Conservation (phyloP, 345 rosid species). For the Pistacia atlantica region DNA sequence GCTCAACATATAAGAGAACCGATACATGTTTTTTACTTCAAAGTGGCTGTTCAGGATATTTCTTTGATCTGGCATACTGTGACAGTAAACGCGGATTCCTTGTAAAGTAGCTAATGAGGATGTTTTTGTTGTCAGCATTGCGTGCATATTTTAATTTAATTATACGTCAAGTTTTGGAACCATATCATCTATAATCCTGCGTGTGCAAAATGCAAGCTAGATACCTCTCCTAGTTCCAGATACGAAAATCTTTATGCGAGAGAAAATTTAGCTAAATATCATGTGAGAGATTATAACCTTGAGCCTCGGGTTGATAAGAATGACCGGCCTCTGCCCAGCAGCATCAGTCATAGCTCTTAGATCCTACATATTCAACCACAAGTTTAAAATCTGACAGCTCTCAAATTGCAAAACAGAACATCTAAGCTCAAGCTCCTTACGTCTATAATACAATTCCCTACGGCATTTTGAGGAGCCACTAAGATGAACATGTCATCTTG, state of each 20-base stretch:
- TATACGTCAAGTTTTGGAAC: neutral
- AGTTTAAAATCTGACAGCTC: slow-evolving; percentile 15
- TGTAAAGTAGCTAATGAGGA: no score
- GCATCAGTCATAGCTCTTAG: slow-evolving; percentile 90
- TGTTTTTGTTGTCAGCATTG: no score
- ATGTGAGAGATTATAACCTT: slow-evolving; percentile 46
- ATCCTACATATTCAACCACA: slow-evolving; percentile 51
- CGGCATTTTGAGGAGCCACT: slow-evolving; percentile 96
- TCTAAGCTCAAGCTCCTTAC: slow-evolving; percentile 45
- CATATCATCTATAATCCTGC: neutral
- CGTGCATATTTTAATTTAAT: no score
- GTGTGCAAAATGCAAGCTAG: neutral
- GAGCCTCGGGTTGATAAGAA: slow-evolving; percentile 86
- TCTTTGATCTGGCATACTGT: no score
- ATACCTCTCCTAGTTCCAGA: neutral
- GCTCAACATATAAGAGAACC: neutral
- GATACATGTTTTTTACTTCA: neutral
- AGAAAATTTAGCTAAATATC: slow-evolving; percentile 9
- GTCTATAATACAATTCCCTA: slow-evolving; percentile 91
- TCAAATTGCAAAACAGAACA: neutral
- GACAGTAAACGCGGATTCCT: no score
- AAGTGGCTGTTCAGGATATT: neutral
- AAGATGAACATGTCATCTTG: slow-evolving; percentile 87
- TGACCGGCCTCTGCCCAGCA: slow-evolving; percentile 85
- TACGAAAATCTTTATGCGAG: neutral